These are phyloP conservation scores for Candida insectalens DNA, from an alignment of 805 yeast species.

Conservation along the genomic window DNA sequence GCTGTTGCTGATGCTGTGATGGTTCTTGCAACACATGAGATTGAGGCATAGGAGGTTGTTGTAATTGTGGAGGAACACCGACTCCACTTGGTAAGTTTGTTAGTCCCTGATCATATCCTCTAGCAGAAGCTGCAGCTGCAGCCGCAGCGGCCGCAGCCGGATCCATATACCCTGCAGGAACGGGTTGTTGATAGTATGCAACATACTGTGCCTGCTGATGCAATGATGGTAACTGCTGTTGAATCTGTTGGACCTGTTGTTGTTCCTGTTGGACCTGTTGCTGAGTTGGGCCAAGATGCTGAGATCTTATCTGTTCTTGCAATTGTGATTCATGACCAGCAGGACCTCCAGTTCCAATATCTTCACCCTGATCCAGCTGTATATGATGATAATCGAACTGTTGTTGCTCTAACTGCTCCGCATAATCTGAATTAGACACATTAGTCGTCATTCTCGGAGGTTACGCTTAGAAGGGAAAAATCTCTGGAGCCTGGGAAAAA, in stretches of 20 bases:
- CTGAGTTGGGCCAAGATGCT: too few relatives aligned
- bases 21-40: neutral
- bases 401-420: neutral
- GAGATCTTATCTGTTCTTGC: too few relatives aligned
- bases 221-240: slow-evolving; percentile 1
- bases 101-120: too few relatives aligned
- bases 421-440: too few relatives aligned
- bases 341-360: too few relatives aligned
- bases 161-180: neutral
- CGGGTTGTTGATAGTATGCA: neutral
- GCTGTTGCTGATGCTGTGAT: neutral
- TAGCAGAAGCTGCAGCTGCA: neutral
- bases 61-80: neutral
- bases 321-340: too few relatives aligned
- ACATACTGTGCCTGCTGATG: too few relatives aligned
- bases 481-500: too few relatives aligned
- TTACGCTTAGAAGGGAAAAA: too few relatives aligned
- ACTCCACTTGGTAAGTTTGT: too few relatives aligned
- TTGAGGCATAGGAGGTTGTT: neutral
- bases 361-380: too few relatives aligned
- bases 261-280: slow-evolving; percentile 1
- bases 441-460: too few relatives aligned
- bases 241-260: slow-evolving; percentile 3
- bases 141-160: neutral
- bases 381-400: neutral